phyloP scores from a whole-genome alignment of 2,329 filamentous ascomycete genomes.

The Domatiomyces catenatus region DNA sequence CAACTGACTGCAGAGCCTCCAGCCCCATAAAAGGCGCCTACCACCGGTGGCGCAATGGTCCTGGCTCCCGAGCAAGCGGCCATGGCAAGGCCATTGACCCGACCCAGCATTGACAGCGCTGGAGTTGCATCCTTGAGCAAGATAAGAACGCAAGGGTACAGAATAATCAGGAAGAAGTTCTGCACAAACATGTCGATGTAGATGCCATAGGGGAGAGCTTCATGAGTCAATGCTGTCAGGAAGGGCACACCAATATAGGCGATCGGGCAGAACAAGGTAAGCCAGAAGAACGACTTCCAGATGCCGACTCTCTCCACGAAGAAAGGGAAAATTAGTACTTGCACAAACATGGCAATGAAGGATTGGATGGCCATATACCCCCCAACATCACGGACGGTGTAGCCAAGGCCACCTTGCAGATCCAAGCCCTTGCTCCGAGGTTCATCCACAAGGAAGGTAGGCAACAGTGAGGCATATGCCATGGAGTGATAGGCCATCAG shows the following conservation, averaged over 20 bases:
- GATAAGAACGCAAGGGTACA: constrained; percentile 51
- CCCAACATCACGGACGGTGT: constrained; percentile 47
- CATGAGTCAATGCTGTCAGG: constrained; percentile 40
- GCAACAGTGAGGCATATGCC: constrained; percentile 29
- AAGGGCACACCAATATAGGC: constrained; percentile 45
- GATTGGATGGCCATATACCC: constrained; percentile 46
- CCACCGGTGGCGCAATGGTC: constrained; percentile 50
- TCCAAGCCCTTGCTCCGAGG: constrained; percentile 11
- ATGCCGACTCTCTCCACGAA: constrained; percentile 44
- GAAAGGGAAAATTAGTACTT: constrained; percentile 45
- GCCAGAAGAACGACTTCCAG: constrained; percentile 42
- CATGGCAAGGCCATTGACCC: constrained; percentile 50
- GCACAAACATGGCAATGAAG: constrained; percentile 43
- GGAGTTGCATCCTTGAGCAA: constrained; percentile 53
- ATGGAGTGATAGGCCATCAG: constrained; percentile 33
- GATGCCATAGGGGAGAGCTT: constrained; percentile 40
- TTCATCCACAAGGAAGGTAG: constrained; percentile 29
- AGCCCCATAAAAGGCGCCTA: constrained; percentile 46
- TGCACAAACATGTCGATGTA: constrained; percentile 43
- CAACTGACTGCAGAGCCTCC: constrained; percentile 47
- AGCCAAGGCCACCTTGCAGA: constrained; percentile 40
- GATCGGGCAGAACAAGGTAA: constrained; percentile 46
- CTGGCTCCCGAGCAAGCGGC: constrained; percentile 51
- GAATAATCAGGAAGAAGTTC: constrained; percentile 46
- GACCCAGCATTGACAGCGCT: constrained; percentile 40